A percentile compares a stretch with the other conserved stretches of the same genome.
phyloP scores from a whole-genome alignment of 2,329 filamentous ascomycete species.

The Neophaeococcomyces aloes region DNA sequence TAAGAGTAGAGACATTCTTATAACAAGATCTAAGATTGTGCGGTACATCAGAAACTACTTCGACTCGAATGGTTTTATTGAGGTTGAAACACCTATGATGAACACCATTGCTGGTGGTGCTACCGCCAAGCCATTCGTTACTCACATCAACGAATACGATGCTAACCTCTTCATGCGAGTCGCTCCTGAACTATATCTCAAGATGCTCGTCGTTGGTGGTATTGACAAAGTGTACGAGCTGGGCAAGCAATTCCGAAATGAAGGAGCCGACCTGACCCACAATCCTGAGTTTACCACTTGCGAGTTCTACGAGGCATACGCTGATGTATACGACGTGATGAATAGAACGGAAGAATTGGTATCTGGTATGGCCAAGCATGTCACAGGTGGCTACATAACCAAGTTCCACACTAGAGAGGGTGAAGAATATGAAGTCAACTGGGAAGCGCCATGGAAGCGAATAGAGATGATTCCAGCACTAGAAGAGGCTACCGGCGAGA shows the following conservation, averaged over 20 bases:
- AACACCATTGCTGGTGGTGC: conserved; percentile 91
- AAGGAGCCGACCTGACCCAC: conserved; percentile 83
- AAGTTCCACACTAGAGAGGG: conserved; percentile 78
- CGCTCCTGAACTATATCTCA: conserved; percentile 90
- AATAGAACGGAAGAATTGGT: conserved; percentile 87
- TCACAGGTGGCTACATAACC: conserved; percentile 76
- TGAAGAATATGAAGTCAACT: conserved; percentile 85
- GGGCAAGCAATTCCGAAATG: conserved; percentile 90
- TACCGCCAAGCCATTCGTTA: conserved; percentile 88
- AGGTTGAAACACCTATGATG: conserved; percentile 97
- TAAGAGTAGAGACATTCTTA: conserved; percentile 67
- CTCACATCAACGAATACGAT: conserved; percentile 90
- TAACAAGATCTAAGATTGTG: conserved; percentile 78
- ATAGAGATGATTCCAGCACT: conserved; percentile 93
- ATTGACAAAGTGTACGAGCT: conserved; percentile 93
- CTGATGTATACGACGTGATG: conserved; percentile 86
- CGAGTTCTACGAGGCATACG: conserved; percentile 94
- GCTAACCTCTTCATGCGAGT: conserved; percentile 93
- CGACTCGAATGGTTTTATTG: conserved; percentile 75
- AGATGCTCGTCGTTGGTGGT: conserved; percentile 90
- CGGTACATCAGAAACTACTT: conserved; percentile 83
- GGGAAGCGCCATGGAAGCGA: conserved; percentile 85
- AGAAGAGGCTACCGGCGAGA: conserved; percentile 81
- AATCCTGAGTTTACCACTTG: conserved; percentile 97
- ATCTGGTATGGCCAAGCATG: conserved; percentile 72